phyloP scores from a whole-genome alignment of 73 alveolate genomes.

The Paramecium tetraurelia region DNA sequence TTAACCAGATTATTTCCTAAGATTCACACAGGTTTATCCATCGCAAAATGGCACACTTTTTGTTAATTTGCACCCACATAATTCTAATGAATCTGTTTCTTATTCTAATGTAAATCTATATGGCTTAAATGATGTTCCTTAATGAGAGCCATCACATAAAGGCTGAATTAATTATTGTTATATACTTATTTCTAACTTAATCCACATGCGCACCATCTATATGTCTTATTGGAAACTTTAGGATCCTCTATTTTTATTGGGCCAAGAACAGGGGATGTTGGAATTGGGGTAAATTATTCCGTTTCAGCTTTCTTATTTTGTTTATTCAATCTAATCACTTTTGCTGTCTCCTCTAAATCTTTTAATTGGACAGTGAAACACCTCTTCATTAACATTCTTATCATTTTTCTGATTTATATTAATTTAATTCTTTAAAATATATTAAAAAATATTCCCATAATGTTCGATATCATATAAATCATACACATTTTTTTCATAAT shows the following conservation, averaged over 20 bases:
- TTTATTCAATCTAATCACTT: not conserved
- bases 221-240: slow-evolving; percentile 66
- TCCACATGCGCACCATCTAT: slow-evolving; percentile 79
- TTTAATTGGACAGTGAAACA: not conserved
- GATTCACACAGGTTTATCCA: slow-evolving; percentile 69
- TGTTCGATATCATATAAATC: not conserved
- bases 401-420: not conserved
- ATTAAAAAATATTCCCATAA: not conserved
- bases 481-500: not conserved
- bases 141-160: slow-evolving; percentile 74
- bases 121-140: slow-evolving; percentile 74
- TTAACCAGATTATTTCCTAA: not conserved
- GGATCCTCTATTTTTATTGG: slow-evolving; percentile 70
- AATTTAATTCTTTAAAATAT: not conserved
- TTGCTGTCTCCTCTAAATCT: not conserved
- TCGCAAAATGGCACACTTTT: slow-evolving; percentile 78
- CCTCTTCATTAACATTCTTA: not conserved
- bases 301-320: not conserved
- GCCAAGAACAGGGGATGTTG: slow-evolving; percentile 67
- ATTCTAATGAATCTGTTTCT: slow-evolving; percentile 57
- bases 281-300: slow-evolving; percentile 62
- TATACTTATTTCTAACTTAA: slow-evolving; percentile 54
- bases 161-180: slow-evolving; percentile 56
- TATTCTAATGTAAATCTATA: slow-evolving; percentile 75
- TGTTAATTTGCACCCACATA: slow-evolving; percentile 83